Evolutionary conservation across 192 early-diverging fungal genomes (phyloP), one percentile per base, ranked within the genome.

Genomic region (Entomortierella chlamydospora): DNA sequence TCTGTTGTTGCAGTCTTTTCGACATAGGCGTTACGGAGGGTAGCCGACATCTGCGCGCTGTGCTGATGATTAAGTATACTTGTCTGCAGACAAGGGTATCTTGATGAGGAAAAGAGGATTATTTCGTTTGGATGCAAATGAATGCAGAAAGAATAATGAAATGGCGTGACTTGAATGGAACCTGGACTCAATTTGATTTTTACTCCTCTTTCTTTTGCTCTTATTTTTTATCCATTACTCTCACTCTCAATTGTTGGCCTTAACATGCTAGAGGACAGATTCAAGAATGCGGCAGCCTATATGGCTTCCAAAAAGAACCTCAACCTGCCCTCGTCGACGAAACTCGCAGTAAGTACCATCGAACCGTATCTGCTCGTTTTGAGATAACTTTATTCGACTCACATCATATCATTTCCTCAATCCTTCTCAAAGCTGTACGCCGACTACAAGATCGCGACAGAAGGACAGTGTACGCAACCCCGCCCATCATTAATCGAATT

Each of bases 401-500:
- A 54, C 28, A 37, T 25, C 15, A n/a, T n/a, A n/a, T n/a, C n/a
- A n/a, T n/a, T n/a, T n/a, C n/a, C n/a, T n/a, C 1, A 54, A 9
- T 10, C 2, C 11, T 54, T 23, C 18, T 54, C 26, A 45, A 47
- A 83, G 82, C 63, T 83, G 29, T 83, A 83, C 49, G 82, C 70
- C 7, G 69, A 80, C 52, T 83, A 63, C 72, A 83, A 83, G 51
- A 4, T 66, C 4, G 76, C 82, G 3, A 83, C 82, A n/a, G 68
- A 80, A 26, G 82, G 82, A 6, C 60, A 53, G 12, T 83, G 82
- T 42, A 81, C 63, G 25, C 59, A 65, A 3, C 42, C 67, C 8
- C 71, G 73, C 29, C 82, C 82, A 9, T 83, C 82, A 0, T 56
- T 83, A 23, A 51, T 83, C 33, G 82, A 83, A 34, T 83, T 84